These are phyloP conservation scores for Raddia distichophylla DNA, from an alignment of 176 grass and related monocot genomes.

Conservation along the genomic window DNA sequence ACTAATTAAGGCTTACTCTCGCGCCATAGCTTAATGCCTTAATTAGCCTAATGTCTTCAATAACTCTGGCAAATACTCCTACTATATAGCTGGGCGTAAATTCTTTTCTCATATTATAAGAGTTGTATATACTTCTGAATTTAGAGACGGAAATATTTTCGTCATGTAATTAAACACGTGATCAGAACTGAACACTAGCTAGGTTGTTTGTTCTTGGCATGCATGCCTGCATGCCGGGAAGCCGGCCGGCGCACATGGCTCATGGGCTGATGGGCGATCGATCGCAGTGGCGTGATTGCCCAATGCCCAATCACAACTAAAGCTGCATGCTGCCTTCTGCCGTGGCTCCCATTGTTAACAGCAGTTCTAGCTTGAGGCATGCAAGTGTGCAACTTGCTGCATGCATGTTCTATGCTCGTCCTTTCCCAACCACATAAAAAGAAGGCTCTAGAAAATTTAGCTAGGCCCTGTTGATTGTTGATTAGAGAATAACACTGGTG, in stretches of 20 bases:
- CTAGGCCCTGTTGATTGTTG: neutral
- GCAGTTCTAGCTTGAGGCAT: too few species aligned
- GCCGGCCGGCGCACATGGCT: constrained; percentile 16
- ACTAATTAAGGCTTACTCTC: too few species aligned
- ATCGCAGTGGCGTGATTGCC: neutral
- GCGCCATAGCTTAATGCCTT: too few species aligned
- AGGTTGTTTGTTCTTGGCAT: neutral
- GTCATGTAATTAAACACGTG: too few species aligned
- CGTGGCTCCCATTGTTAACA: neutral
- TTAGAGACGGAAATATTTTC: too few species aligned
- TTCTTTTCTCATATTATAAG: too few species aligned
- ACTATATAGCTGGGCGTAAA: too few species aligned
- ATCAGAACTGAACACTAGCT: neutral
- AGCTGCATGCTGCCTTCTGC: neutral
- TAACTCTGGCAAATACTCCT: too few species aligned
- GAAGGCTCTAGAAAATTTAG: neutral
- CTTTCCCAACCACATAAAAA: neutral
- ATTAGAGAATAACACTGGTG: too few species aligned
- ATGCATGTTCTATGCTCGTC: too few species aligned
- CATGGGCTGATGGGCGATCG: neutral
- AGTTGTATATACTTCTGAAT: too few species aligned
- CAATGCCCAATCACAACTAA: neutral
- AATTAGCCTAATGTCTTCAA: too few species aligned
- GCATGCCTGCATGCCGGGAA: neutral
- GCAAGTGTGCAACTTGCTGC: neutral